Conservation (phyloP, 306 rosid species). For the Lathyrus sativus region DNA sequence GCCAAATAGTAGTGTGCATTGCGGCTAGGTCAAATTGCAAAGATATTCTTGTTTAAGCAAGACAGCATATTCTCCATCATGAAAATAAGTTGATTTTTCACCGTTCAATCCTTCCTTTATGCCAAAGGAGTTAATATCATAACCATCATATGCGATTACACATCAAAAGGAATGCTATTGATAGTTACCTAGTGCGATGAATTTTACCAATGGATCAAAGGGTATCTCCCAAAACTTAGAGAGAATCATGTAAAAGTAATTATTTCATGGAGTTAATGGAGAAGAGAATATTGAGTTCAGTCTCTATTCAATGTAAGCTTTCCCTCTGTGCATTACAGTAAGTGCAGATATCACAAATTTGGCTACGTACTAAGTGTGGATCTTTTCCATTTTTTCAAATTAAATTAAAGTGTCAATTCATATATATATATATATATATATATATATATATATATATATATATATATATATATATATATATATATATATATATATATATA, state of each 20-base stretch:
- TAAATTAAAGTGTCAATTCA: no score
- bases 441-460: no score
- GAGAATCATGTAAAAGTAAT: conserved; percentile 38
- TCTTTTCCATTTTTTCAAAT: no score
- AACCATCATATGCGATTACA: conserved; percentile 64
- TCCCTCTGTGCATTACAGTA: neutral
- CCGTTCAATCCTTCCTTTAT: conserved; percentile 48
- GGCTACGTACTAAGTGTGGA: neutral
- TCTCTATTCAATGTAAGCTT: neutral
- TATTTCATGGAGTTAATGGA: neutral
- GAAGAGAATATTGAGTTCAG: neutral
- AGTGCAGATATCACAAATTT: neutral
- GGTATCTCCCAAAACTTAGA: conserved; percentile 35
- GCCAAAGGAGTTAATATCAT: conserved; percentile 39
- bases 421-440: no score
- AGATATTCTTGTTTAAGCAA: conserved; percentile 46
- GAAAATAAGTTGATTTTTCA: conserved; percentile 29
- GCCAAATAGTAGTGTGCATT: conserved; percentile 15
- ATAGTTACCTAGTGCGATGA: conserved; percentile 45
- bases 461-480: no score
- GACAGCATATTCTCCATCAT: conserved; percentile 49
- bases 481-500: no score
- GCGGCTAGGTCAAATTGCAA: conserved; percentile 52
- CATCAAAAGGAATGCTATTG: conserved; percentile 53
- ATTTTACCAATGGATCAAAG: conserved; percentile 26